A percentile compares a stretch with the other conserved stretches of the same genome.
These are phyloP conservation scores for Bigelowiella natans DNA, from an alignment of 78 protist species.

Conservation along the genomic window DNA sequence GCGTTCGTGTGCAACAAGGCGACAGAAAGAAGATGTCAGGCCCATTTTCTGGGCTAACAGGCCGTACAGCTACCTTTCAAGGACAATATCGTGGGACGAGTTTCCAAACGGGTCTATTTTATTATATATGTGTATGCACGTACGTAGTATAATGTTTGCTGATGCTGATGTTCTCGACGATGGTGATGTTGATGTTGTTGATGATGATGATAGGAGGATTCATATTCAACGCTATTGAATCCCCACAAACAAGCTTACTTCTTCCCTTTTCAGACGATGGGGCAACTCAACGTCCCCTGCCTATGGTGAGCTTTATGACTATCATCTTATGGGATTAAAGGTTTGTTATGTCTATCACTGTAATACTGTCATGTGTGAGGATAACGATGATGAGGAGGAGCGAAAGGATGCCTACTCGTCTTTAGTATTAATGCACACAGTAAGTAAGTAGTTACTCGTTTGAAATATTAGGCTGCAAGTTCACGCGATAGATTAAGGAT, in stretches of 20 bases:
- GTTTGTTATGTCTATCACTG: not conserved
- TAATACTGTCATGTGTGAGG: not conserved
- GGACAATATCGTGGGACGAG: constrained; percentile 84
- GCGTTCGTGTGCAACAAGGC: not conserved
- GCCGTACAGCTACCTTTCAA: constrained; percentile 58
- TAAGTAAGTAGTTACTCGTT: not conserved
- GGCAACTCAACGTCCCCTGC: not conserved
- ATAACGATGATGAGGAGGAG: not conserved
- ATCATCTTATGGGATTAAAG: not conserved
- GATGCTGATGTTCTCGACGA: too few species aligned
- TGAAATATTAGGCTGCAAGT: not conserved
- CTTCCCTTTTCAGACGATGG: not conserved
- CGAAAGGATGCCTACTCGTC: not conserved
- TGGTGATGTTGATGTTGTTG: too few species aligned
- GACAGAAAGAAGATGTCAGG: constrained; percentile 46
- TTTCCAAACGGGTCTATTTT: constrained; percentile 75
- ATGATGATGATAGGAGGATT: too few species aligned
- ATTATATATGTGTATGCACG: not conserved
- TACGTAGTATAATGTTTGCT: too few species aligned
- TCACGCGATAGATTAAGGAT: not conserved
- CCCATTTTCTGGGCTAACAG: constrained; percentile 83
- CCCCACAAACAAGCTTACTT: too few species aligned
- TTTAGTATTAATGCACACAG: not conserved
- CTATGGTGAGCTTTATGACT: not conserved
- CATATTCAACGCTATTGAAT: too few species aligned